These are phyloP conservation scores for Chaetomium globosum DNA, from an alignment of 2,329 filamentous ascomycete genomes.

Conservation along the genomic window DNA sequence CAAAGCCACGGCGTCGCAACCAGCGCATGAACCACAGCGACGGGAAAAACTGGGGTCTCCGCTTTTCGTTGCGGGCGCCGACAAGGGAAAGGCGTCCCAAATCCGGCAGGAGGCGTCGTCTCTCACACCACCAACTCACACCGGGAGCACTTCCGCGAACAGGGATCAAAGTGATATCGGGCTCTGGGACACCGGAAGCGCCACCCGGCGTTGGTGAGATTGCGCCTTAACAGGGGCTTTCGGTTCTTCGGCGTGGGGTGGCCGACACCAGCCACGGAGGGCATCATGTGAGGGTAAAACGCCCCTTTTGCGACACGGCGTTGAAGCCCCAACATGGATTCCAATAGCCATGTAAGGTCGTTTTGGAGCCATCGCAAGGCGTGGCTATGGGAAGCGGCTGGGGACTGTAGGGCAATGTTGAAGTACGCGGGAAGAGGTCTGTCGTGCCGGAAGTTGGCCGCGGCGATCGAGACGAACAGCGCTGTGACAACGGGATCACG, in stretches of 20 bases:
- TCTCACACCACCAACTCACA: conserved; percentile 27
- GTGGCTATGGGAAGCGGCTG: conserved; percentile 7
- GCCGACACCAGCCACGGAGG: conserved; percentile 4
- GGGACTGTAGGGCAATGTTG: conserved; percentile 1
- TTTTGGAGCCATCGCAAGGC: not conserved
- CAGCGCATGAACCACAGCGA: conserved; percentile 21
- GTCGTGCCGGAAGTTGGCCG: conserved; percentile 22
- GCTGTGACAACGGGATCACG: conserved; percentile 39
- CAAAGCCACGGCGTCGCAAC: conserved; percentile 27
- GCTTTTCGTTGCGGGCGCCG: not conserved
- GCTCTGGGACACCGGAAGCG: conserved; percentile 20
- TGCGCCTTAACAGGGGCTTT: conserved; percentile 16
- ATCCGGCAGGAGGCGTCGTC: conserved; percentile 26
- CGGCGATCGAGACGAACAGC: conserved; percentile 32
- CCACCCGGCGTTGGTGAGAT: conserved; percentile 27
- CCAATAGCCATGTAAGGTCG: not conserved
- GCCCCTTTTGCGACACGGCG: not conserved
- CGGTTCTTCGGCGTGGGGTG: conserved; percentile 29
- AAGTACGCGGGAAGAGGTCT: conserved; percentile 9
- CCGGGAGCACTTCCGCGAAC: conserved; percentile 33
- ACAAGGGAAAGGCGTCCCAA: conserved; percentile 18
- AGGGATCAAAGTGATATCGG: conserved; percentile 26
- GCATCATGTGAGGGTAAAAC: conserved; percentile 10
- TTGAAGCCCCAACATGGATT: conserved; percentile 1
- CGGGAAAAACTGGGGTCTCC: conserved; percentile 24